Evolutionary conservation across 805 yeast species (phyloP), one percentile per base, ranked within the genome.

Genomic region (Wickerhamomyces silvicola): DNA sequence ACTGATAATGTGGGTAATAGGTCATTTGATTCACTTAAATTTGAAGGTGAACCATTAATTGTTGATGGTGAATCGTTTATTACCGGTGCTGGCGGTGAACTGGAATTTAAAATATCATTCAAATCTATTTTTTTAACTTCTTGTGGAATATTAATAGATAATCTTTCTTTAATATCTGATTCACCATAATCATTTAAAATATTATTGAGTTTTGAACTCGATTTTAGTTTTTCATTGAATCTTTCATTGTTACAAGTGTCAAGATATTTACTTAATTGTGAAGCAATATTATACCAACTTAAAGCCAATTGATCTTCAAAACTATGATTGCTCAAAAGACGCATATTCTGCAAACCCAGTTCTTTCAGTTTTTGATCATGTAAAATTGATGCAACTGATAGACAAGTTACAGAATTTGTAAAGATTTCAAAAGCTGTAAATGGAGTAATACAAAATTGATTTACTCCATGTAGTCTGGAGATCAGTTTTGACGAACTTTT

Each of bases 381-480:
- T 2, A 64, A 58, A 35, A 57, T 54, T 0, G 56, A 48, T 15
- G 54, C 37, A 19, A 59, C 43, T 21, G 56, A 59, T 20, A 59
- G 43, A 18, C 59, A 44, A 1, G 64, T 60, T 14, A 57, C 59
- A 4, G 62, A 58, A 18, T 51, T 44, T 2, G 66, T 59, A 42
- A 58, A 60, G 6, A 59, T 48, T 37, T 60, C 57, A 34, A 60
- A 59, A 7, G 62, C 60, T 4, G 65, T 59, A 34, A 60, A 60
- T 6, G 66, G 66, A 1, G 64, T 62, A 18, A 56, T 43, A 5
- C 59, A 57, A 58, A 60, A 56, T 27, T 45, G 35, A 27, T 50
- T 42, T 6, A 42, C 35, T 2, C 40, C 40, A 3, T 51, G 39
- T 17, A 60, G 38, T 2, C 42, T 40, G 11, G 36, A 35, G 5